Evolutionary conservation across 306 rosid genomes (phyloP), one percentile per base, ranked within the genome.

Genomic region (Glycine soja): DNA sequence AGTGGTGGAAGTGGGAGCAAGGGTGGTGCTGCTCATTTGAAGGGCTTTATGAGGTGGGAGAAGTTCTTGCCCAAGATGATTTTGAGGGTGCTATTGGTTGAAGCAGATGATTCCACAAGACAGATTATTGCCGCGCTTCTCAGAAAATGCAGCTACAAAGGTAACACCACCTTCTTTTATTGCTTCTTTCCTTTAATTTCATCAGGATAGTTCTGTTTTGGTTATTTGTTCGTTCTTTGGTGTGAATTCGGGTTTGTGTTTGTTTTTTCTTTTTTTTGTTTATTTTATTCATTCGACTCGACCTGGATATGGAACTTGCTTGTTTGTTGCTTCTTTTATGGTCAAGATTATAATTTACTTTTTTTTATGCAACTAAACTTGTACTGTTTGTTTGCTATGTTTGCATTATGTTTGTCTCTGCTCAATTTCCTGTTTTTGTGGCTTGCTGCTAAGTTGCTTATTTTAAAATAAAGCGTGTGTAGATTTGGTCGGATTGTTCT

Each of bases 111-210:
- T 40, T 96, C 94, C 56, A 96, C 99, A 3, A 87, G 99, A 47
- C 99, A 96, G 87, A 92, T 96, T 83, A 90, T 96, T 8, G 80
- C 93, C 8, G 97, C 98, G 19, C 97, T 96, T 83, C 98, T 96
- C 16, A 89, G 98, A 73, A 96, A 96, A 88, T 96, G 98, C 78
- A 84, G 90, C 83, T 96, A 93, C 83, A 92, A 86, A 92, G 99
- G 99, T 96, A 1, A 15, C 3, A 36, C 16, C 7, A 11, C 38
- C 53, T 74, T 3, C 7, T 74, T 24, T 24, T 24, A 24, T 24
- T 24, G 30, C 30, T 24, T 74, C 0, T 2, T 83, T 62, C 52
- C 42, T 47, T 80, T 8, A 13, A 69, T 52, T 80, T 78, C 68
- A 9, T 38, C 5, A 2, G 2, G 1, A 0, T 15, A 4, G 43